phyloP scores from a whole-genome alignment of 345 rosid genomes.

The Heritiera fomes region DNA sequence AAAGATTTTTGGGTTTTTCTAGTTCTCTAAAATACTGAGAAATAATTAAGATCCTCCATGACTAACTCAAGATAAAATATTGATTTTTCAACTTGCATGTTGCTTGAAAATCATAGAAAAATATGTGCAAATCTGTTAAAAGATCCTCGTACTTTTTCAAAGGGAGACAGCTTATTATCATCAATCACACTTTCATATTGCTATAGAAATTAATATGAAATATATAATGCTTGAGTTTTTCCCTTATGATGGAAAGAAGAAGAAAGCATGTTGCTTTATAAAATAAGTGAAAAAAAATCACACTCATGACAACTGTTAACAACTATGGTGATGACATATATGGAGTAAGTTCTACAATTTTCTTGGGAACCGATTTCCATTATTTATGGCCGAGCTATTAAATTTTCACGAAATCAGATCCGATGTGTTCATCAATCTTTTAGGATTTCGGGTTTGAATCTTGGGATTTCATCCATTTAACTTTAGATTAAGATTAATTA shows the following conservation, averaged over 20 bases:
- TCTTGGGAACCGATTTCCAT: constrained; percentile 5
- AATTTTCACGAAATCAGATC: constrained; percentile 22
- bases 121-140: not conserved
- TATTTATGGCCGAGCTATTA: not conserved
- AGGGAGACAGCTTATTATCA: not conserved
- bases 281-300: constrained; percentile 1
- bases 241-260: not conserved
- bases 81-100: not conserved
- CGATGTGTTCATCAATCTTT: constrained; percentile 15
- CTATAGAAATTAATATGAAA: no score
- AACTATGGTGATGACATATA: not conserved
- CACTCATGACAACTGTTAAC: constrained; percentile 23
- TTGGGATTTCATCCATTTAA: not conserved
- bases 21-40: not conserved
- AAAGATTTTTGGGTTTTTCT: not conserved
- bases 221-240: not conserved
- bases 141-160: not conserved
- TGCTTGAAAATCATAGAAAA: not conserved
- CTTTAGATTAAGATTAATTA: constrained; percentile 10
- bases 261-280: not conserved
- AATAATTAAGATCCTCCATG: not conserved
- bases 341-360: not conserved
- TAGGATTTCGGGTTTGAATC: constrained; percentile 4
- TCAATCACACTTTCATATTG: not conserved
- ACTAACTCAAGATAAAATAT: not conserved